These are phyloP conservation scores for Leccinum sublutescens DNA, from an alignment of 768 basidiomycete genomes.

Conservation along the genomic window DNA sequence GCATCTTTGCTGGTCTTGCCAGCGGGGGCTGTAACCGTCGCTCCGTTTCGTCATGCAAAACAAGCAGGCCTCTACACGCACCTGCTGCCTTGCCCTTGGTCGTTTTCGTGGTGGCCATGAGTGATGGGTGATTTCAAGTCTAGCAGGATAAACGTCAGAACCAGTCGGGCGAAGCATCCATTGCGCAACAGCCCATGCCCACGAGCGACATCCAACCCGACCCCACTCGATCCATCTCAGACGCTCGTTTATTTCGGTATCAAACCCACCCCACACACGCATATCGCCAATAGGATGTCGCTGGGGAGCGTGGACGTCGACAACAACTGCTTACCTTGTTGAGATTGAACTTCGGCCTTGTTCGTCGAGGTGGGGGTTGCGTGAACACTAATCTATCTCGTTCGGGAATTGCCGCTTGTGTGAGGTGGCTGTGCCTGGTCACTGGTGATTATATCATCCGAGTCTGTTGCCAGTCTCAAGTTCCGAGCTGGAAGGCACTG, in stretches of 20 bases:
- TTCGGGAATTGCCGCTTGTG: slow-evolving; percentile 25
- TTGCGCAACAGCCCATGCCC: not conserved
- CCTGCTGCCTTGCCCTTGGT: slow-evolving; percentile 61
- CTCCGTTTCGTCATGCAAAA: slow-evolving; percentile 14
- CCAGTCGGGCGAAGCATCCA: not conserved
- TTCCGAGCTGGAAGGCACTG: too few species aligned
- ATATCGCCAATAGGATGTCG: not conserved
- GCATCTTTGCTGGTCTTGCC: slow-evolving; percentile 41
- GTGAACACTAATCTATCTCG: not conserved
- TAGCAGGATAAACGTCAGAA: slow-evolving; percentile 10
- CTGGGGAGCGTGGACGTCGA: not conserved
- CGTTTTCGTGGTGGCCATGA: slow-evolving; percentile 70
- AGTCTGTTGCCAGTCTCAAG: too few species aligned
- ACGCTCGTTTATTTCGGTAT: not conserved
- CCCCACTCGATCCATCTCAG: slow-evolving; percentile 22
- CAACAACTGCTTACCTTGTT: slow-evolving; percentile 26
- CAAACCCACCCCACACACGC: not conserved
- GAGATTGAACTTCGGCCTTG: slow-evolving; percentile 23
- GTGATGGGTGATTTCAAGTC: slow-evolving; percentile 7
- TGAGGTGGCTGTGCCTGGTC: slow-evolving; percentile 22
- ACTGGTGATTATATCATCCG: too few species aligned
- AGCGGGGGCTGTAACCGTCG: slow-evolving; percentile 10
- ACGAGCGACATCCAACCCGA: slow-evolving; percentile 19
- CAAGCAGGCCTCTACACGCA: slow-evolving; percentile 30
- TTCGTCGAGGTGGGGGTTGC: slow-evolving; percentile 17